Evolutionary conservation across 805 yeast genomes (phyloP), one percentile per base, ranked within the genome.

Genomic region (Candida vartiovaarae): DNA sequence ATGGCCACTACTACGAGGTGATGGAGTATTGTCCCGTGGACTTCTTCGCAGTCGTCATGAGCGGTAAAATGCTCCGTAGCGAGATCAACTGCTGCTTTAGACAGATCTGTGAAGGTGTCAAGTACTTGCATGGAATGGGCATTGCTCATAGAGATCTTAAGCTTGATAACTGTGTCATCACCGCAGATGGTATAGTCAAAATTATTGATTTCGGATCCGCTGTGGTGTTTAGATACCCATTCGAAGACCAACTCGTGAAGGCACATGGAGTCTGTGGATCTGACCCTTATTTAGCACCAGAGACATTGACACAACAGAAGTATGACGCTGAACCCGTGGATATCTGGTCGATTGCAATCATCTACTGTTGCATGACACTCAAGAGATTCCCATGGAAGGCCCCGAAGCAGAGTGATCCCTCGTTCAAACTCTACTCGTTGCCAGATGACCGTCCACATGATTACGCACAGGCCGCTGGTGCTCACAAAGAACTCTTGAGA

Each of bases 371-470:
- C 65, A 84, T 85, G 91, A 82, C 87, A 51, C 67, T 85, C 47
- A 81, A 84, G 63, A 74, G 90, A 57, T 85, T 85, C 59, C 95
- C 95, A 3, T 85, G 95, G 95, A 85, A 84, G 60, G 84, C 82
- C 2, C 95, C 95, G 9, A 77, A 75, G 52, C 68, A 67, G 15
- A 62, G 77, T 31, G 95, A 85, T 61, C 80, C 82, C 49, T 81
- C 88, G 54, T 85, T 78, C 61, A 75, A 73, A 51, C 65, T 84
- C 30, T 85, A 75, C 56, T 75, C 80, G 39, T 62, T 75, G 72
- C 71, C 68, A 5, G 93, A 85, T 65, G 93, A 85, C 55, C 71
- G 73, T 41, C 82, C 83, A 55, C 93, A 84, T 62, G 90, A 85
- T 63, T 85, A 85, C 64, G 65, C 65, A 25, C 74, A 80, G 50